Base-by-base conservation (phyloP, 306 rosid species). In the Malus fusca region DNA sequence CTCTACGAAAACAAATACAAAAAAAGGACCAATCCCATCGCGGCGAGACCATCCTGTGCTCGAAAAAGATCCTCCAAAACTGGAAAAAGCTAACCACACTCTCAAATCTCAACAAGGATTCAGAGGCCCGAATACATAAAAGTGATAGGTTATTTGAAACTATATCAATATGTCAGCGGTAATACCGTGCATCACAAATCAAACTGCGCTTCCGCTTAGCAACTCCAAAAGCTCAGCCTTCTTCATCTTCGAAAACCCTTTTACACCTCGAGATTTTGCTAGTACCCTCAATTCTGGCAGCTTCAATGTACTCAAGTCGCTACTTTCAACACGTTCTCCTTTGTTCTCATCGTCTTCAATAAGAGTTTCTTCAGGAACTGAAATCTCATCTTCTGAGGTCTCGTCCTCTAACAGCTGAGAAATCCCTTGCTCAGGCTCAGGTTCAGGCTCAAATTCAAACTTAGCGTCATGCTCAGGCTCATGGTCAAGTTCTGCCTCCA, bases 201-300 rank as follows among this genome's bases (percentile, higher is more conserved):
- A 76, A 68, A 79, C 72, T 71, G 79, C 75, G 78, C 71, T 78
- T 74, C 77, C 82, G 37, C 83, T 77, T 51, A 95, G 90, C 85
- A 95, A 80, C 71, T 85, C 90, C 78, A 87, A 25, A 23, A 95
- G 96, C 65, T 89, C 96, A 12, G 77, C 80, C 82, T 95, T 95
- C 97, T 92, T 92, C 93, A 92, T 80, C 82, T 90, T 95, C 30
- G 99, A 92, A 84, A 80, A 89, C 76, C 99, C 93, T 87, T 88
- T 89, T 53, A 89, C 3, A 28, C 98, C 97, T 6, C 87, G 93
- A 69, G 97, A 82, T 77, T 95, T 95, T 2, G 99, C 99, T 18
- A 92, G 83, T 66, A 89, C 89, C 87, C 93, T 87, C 75, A 95
- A 88, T 72, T 95, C 98, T 19, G 89, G 43, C 23, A 95, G 79